Evolutionary conservation across 768 basidiomycete species (phyloP).

Genomic region (Suillus subalutaceus): DNA sequence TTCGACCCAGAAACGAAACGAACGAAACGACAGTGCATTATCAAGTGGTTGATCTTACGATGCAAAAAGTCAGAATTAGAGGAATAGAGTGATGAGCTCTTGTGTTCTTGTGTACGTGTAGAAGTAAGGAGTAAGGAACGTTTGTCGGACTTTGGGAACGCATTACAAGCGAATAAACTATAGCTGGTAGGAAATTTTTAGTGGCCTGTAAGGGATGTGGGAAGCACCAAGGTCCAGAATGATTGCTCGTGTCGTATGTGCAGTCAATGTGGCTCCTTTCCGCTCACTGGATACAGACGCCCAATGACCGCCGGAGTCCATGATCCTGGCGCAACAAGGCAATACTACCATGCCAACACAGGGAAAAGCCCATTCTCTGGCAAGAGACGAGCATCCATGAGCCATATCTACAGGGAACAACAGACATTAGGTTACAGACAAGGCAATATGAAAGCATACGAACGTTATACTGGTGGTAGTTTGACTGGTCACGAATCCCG

Average conservation of each 20-base stretch:
- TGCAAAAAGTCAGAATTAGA: background rate
- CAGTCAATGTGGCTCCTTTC: background rate
- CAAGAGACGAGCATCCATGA: background rate
- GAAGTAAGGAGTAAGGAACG: background rate
- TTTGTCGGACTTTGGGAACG: background rate
- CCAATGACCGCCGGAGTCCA: background rate
- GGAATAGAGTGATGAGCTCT: background rate
- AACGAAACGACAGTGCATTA: no score
- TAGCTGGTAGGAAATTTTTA: background rate
- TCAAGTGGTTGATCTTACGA: background rate
- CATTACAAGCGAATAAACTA: background rate
- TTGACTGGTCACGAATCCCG: slow-evolving; percentile 14
- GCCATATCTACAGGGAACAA: background rate
- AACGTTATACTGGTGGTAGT: slow-evolving; percentile 21
- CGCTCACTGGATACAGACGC: background rate
- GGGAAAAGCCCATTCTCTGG: background rate
- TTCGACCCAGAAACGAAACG: no score
- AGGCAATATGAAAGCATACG: background rate
- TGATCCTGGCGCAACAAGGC: background rate
- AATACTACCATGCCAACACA: background rate
- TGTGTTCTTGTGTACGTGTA: background rate
- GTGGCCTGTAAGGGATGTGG: background rate
- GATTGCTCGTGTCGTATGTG: background rate
- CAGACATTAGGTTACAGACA: background rate
- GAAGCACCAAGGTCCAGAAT: background rate